Percentiles rank a stretch among this genome's conserved stretches.
Conservation (phyloP, 1,284 basidiomycete species). For the Agroathelia rolfsii region DNA sequence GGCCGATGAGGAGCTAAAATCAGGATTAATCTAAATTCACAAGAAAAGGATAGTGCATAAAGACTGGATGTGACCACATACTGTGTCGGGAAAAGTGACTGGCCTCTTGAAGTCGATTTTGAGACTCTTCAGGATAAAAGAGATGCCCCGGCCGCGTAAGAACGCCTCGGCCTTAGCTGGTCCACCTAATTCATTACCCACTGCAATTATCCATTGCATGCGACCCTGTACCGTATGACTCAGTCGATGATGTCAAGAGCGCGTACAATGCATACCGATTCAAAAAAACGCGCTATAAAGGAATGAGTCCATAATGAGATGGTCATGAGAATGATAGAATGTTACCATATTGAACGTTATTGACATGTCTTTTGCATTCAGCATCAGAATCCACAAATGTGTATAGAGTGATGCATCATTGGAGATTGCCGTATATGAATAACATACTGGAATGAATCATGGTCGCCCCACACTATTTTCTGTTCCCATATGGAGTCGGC, state of each 20-base stretch:
- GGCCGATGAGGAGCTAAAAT: slow-evolving; percentile 62
- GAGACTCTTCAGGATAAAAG: slow-evolving; percentile 63
- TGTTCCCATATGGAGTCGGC: slow-evolving; percentile 62
- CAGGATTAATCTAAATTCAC: not conserved
- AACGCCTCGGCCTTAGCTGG: slow-evolving; percentile 40
- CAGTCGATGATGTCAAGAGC: slow-evolving; percentile 2
- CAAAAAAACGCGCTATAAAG: slow-evolving; percentile 47
- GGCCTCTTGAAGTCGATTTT: slow-evolving; percentile 55
- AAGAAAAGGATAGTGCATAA: slow-evolving; percentile 3
- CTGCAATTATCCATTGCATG: slow-evolving; percentile 49
- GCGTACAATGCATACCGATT: slow-evolving; percentile 47
- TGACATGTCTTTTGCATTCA: slow-evolving; percentile 48
- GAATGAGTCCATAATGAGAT: not conserved
- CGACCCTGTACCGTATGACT: slow-evolving; percentile 40
- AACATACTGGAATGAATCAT: slow-evolving; percentile 59
- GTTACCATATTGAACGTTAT: slow-evolving; percentile 67
- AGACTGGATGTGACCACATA: slow-evolving; percentile 21
- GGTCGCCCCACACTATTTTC: slow-evolving; percentile 63
- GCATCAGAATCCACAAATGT: slow-evolving; percentile 5
- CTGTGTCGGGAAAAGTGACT: slow-evolving; percentile 64
- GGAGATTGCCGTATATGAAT: not conserved
- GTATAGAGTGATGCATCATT: not conserved
- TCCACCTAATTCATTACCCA: slow-evolving; percentile 53
- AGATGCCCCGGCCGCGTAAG: slow-evolving; percentile 50
- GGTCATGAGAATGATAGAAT: too few species aligned